Conservation (phyloP, 441 rosid genomes). For the Populus hybrid region DNA sequence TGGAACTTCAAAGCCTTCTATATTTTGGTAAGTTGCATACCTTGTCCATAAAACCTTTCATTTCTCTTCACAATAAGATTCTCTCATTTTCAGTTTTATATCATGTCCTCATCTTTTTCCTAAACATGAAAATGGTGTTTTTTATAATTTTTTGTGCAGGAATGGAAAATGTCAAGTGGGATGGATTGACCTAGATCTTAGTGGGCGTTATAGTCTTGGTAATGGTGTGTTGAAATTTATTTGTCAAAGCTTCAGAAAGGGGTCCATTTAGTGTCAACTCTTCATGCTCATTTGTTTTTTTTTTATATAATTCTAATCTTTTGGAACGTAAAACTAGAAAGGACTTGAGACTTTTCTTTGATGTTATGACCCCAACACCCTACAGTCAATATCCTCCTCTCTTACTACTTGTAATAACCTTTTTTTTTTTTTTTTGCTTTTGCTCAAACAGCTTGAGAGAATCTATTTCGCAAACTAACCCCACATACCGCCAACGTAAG, state of each 20-base stretch:
- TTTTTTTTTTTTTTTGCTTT: background rate
- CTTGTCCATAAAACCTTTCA: background rate
- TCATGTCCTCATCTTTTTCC: background rate
- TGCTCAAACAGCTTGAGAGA: slow-evolving; percentile 18
- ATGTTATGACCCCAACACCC: background rate
- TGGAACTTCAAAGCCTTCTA: background rate
- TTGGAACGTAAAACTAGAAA: slow-evolving; percentile 21
- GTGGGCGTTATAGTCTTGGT: slow-evolving; percentile 29
- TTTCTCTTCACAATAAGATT: background rate
- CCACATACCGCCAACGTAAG: slow-evolving; percentile 6
- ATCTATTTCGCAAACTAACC: slow-evolving; percentile 16
- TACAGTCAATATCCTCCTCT: slow-evolving; percentile 20
- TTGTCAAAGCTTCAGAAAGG: slow-evolving; percentile 10
- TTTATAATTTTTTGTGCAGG: background rate
- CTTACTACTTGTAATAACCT: slow-evolving; percentile 19
- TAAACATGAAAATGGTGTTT: background rate
- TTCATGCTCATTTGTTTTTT: background rate
- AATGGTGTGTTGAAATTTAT: slow-evolving; percentile 8
- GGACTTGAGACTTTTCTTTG: slow-evolving; percentile 11
- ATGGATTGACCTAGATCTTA: slow-evolving; percentile 11
- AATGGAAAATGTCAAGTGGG: background rate
- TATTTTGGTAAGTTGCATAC: background rate
- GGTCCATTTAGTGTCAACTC: slow-evolving; percentile 26
- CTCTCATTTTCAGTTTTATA: background rate
- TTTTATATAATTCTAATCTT: slow-evolving; percentile 1